Conservation (phyloP, 2,329 filamentous ascomycete species). For the Aspergillus glaucus region DNA sequence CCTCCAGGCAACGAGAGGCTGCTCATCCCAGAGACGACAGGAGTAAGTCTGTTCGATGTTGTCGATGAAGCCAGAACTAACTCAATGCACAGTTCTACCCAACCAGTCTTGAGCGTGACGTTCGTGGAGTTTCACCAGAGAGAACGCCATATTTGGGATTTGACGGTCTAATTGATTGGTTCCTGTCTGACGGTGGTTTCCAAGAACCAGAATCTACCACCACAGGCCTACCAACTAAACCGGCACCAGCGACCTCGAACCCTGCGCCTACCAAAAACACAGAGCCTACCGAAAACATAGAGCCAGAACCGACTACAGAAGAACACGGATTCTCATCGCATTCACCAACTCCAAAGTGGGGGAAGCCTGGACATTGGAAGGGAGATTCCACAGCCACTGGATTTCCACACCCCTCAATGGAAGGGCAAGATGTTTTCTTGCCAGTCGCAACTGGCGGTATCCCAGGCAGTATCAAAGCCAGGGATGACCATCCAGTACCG, state of each 20-base stretch:
- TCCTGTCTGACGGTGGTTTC: not conserved
- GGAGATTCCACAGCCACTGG: not conserved
- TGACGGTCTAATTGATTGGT: not conserved
- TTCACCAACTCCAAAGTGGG: no score
- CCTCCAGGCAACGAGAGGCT: constrained; percentile 27
- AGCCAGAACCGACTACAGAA: not conserved
- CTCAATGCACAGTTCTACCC: constrained; percentile 22
- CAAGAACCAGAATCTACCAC: not conserved
- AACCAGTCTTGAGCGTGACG: constrained; percentile 24
- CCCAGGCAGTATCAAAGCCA: constrained; percentile 31
- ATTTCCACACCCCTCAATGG: constrained; percentile 16
- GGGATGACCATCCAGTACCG: constrained; percentile 38
- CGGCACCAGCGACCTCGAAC: not conserved
- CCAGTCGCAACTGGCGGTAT: constrained; percentile 34
- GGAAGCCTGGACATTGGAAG: no score
- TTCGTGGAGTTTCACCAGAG: constrained; percentile 1
- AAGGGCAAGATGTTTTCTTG: constrained; percentile 37
- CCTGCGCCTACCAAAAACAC: not conserved
- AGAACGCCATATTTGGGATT: not conserved
- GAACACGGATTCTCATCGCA: no score
- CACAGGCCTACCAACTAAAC: not conserved
- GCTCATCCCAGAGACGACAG: constrained; percentile 18
- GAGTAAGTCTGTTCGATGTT: constrained; percentile 20
- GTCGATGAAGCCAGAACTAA: constrained; percentile 6
- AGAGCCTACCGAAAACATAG: not conserved